phyloP scores from a whole-genome alignment of 768 basidiomycete genomes.

The Plicaturopsis crispa region DNA sequence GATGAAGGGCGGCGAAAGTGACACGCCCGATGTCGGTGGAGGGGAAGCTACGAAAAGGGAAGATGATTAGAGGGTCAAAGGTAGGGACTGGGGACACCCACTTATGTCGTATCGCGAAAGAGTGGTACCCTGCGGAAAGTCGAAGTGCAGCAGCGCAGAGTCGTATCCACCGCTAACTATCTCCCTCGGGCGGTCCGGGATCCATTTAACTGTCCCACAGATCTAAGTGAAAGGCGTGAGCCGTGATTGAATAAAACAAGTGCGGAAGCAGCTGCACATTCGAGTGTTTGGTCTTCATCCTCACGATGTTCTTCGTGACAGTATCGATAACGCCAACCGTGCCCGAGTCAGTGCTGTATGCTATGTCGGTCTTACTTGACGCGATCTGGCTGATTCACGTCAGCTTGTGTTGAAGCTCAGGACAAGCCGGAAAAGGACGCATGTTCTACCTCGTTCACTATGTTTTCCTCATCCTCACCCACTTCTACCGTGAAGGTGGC shows the following conservation, averaged over 20 bases:
- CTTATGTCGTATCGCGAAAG: conserved; percentile 57
- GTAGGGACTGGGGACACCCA: conserved; percentile 19
- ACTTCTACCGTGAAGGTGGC: conserved; percentile 38
- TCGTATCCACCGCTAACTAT: conserved; percentile 78
- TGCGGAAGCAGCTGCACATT: conserved; percentile 47
- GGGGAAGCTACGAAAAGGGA: conserved; percentile 25
- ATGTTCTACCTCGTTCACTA: conserved; percentile 75
- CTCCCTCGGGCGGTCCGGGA: conserved; percentile 65
- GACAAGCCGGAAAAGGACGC: conserved; percentile 12
- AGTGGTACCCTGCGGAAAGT: conserved; percentile 44
- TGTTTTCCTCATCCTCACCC: conserved; percentile 44
- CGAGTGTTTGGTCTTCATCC: conserved; percentile 55
- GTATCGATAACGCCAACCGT: conserved; percentile 60
- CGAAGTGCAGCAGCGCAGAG: conserved; percentile 58
- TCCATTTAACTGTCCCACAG: conserved; percentile 61
- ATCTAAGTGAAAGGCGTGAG: conserved; percentile 36
- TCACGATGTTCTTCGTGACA: conserved; percentile 32
- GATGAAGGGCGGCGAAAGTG: conserved; percentile 71
- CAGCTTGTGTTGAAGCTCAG: conserved; percentile 9
- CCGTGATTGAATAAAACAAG: conserved; percentile 1
- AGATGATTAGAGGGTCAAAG: conserved; percentile 1
- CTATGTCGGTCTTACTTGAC: conserved; percentile 47
- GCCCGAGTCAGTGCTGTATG: conserved; percentile 68
- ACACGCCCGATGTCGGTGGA: conserved; percentile 37
- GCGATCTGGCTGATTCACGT: conserved; percentile 50